Conservation (phyloP, 2,329 filamentous ascomycete species). For the Colletotrichum costaricense region DNA sequence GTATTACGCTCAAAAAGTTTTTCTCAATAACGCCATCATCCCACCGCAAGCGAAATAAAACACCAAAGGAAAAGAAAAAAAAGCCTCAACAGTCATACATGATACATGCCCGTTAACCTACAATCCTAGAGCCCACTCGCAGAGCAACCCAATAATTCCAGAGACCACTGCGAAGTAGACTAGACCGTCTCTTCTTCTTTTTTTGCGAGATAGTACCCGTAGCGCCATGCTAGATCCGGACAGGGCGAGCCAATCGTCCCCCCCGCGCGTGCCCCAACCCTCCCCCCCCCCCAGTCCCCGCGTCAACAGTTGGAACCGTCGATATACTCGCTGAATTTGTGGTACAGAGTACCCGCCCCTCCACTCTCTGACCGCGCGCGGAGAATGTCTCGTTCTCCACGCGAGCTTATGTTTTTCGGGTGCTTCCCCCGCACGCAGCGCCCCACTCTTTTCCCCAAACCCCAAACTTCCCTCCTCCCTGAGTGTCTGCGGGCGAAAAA, state of each 20-base stretch:
- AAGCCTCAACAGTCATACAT: not conserved
- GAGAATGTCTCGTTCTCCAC: not conserved
- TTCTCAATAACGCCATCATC: not conserved
- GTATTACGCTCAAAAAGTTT: too few relatives aligned
- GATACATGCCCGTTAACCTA: not conserved
- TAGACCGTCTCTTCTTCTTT: not conserved
- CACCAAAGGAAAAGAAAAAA: not conserved
- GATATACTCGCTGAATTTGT: constrained; percentile 32
- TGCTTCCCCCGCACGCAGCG: not conserved
- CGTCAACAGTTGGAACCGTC: not conserved
- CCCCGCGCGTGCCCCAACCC: not conserved
- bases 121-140: too few relatives aligned
- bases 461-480: not conserved
- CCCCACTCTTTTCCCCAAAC: not conserved
- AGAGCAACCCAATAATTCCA: not conserved
- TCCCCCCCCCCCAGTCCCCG: not conserved
- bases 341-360: too few relatives aligned
- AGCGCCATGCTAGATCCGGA: constrained; percentile 14
- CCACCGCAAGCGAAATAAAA: not conserved
- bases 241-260: constrained; percentile 14
- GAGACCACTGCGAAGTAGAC: not conserved
- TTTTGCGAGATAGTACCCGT: not conserved
- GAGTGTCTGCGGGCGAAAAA: not conserved
- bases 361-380: not conserved
- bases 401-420: not conserved